Conservation (phyloP, 2,329 filamentous ascomycete species). For the Anisogramma anomala region DNA sequence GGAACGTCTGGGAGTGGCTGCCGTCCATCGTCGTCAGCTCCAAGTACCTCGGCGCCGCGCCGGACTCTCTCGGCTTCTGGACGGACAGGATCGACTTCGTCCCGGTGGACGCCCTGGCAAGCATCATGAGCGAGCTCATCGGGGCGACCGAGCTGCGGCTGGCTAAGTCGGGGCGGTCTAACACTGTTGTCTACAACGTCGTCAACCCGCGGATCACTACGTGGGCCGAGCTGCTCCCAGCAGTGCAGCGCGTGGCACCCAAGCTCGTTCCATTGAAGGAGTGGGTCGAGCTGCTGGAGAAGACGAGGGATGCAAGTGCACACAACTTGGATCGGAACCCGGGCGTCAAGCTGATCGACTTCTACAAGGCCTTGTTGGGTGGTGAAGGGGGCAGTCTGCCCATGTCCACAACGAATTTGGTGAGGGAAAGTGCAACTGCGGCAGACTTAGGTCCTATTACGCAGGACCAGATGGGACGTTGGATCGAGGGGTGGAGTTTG, state of each 20-base stretch:
- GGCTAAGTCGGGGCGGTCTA: neutral
- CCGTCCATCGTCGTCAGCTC: constrained; percentile 20
- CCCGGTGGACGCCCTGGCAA: constrained; percentile 19
- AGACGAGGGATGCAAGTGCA: constrained; percentile 4
- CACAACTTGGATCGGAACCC: constrained; percentile 9
- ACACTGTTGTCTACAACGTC: constrained; percentile 7
- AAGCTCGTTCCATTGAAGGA: constrained; percentile 4
- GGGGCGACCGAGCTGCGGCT: constrained; percentile 10
- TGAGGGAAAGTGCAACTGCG: constrained; percentile 4
- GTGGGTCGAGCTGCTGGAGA: constrained; percentile 5
- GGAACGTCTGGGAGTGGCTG: constrained; percentile 21
- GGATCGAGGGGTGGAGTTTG: constrained; percentile 9
- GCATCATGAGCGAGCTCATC: constrained; percentile 18
- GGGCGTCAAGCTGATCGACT: constrained; percentile 8
- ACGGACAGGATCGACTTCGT: constrained; percentile 19
- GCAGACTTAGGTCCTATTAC: constrained; percentile 3
- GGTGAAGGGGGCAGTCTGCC: neutral
- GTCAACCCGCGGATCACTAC: constrained; percentile 5
- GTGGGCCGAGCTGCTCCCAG: constrained; percentile 6
- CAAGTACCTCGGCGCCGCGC: constrained; percentile 17
- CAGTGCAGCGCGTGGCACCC: neutral
- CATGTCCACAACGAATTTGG: constrained; percentile 5
- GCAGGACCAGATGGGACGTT: constrained; percentile 5
- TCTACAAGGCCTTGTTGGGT: constrained; percentile 7
- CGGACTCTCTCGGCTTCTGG: constrained; percentile 15